Conservation (phyloP, 495 filamentous ascomycete species). For the Aspergillus incahuasiensis region DNA sequence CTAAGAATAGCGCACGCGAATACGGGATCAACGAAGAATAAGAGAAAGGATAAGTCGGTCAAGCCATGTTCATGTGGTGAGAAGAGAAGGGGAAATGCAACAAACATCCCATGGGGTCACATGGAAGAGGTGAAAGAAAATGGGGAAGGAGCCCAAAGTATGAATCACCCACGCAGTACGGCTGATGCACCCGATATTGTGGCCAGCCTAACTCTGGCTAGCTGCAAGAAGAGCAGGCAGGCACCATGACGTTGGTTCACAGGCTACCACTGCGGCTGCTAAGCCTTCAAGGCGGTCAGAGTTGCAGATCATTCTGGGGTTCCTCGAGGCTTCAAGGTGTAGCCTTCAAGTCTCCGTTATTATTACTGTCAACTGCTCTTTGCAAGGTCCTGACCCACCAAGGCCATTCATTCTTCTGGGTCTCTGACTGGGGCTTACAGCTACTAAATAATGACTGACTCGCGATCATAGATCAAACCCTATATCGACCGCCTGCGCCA, state of each 20-base stretch:
- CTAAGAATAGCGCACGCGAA: constrained; percentile 1
- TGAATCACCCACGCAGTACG: constrained; percentile 7
- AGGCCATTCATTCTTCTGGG: neutral
- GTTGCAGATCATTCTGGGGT: constrained; percentile 15
- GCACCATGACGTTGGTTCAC: constrained; percentile 10
- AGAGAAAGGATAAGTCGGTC: neutral
- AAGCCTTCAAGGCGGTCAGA: constrained; percentile 12
- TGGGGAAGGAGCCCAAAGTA: neutral
- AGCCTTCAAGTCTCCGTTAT: no score
- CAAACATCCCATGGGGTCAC: constrained; percentile 2
- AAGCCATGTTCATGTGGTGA: neutral
- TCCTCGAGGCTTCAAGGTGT: neutral
- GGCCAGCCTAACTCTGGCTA: constrained; percentile 6
- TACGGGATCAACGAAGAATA: neutral
- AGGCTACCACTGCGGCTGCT: neutral
- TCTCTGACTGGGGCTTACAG: neutral
- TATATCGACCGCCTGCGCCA: neutral
- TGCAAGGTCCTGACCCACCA: no score
- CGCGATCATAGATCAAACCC: neutral
- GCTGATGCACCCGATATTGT: constrained; percentile 10
- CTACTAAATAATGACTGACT: neutral
- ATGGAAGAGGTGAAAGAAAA: constrained; percentile 2
- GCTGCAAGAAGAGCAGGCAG: neutral
- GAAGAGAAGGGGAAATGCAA: neutral
- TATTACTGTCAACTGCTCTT: no score